Percentiles rank a stretch among this genome's conserved stretches.
Evolutionary conservation across 2,329 filamentous ascomycete species (phyloP).

Genomic region (Hansfordia pulvinata): DNA sequence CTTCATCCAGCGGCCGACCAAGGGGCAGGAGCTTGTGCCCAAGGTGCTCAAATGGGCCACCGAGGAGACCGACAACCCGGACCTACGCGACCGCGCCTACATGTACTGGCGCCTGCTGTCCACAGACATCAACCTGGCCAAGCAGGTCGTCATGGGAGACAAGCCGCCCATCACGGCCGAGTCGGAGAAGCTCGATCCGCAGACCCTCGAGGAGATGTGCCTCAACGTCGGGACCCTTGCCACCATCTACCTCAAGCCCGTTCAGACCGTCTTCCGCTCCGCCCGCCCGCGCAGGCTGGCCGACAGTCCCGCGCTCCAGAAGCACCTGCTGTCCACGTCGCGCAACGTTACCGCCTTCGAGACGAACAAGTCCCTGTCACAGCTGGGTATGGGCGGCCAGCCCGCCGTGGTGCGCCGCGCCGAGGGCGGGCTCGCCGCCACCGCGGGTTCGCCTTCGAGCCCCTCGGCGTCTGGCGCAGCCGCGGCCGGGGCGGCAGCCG

Average conservation of each 20-base stretch:
- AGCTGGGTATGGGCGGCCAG: slow-evolving; percentile 40
- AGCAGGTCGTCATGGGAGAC: slow-evolving; percentile 87
- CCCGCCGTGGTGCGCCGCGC: slow-evolving; percentile 34
- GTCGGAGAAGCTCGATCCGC: slow-evolving; percentile 82
- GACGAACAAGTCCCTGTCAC: slow-evolving; percentile 44
- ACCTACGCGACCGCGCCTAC: slow-evolving; percentile 88
- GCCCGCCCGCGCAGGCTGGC: slow-evolving; percentile 68
- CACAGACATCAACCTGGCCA: slow-evolving; percentile 78
- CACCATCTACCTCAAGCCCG: slow-evolving; percentile 94
- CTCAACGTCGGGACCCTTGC: slow-evolving; percentile 91
- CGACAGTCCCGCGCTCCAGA: slow-evolving; percentile 78
- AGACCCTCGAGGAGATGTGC: slow-evolving; percentile 92
- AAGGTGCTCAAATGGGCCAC: slow-evolving; percentile 97
- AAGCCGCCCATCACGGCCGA: slow-evolving; percentile 95
- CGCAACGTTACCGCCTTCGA: slow-evolving; percentile 34
- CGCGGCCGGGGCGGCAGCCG: slow-evolving; percentile 19
- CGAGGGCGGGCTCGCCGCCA: slow-evolving; percentile 14
- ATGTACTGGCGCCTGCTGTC: slow-evolving; percentile 99
- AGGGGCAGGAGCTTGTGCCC: slow-evolving; percentile 84
- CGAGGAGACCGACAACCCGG: slow-evolving; percentile 97
- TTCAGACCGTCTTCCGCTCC: slow-evolving; percentile 89
- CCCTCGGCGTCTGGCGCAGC: slow-evolving; percentile 10
- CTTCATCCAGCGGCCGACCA: slow-evolving; percentile 92
- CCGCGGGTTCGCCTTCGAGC: slow-evolving; percentile 7
- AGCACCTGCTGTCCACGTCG: slow-evolving; percentile 46